Base-by-base conservation (phyloP, 1,284 basidiomycete species). In the Trichosporon inkin region DNA sequence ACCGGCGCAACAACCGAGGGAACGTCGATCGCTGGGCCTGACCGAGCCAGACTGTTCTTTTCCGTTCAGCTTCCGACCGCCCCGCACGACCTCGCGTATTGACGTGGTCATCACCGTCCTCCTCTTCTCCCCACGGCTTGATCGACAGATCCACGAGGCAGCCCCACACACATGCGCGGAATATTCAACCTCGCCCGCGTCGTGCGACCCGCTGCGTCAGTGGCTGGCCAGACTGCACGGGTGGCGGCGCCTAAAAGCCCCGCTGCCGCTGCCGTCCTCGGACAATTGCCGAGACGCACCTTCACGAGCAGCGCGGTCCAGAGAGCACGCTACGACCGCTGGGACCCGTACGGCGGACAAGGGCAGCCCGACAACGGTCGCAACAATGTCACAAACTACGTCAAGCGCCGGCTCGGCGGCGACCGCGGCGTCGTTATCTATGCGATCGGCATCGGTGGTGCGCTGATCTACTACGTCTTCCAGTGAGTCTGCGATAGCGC, bases 381-480 rank as follows among this genome's bases (percentile, higher is more conserved):
- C 19, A 24, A 57, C 17, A 39, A 65, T 28, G 32, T 75, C n/a
- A 61, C 68, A 56, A 55, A 61, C 14, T 73, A 68, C 37, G 55
- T 76, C 41, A 62, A 65, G 38, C 57, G 74, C 14, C 61, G 75
- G 17, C 61, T 75, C 20, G 75, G 75, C 19, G 75, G 74, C 1
- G 75, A 77, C 65, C 62, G 77, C 32, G 73, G 71, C 8, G 60
- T 76, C 1, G 67, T 60, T 53, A 60, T 77, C 10, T 76, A 72
- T 54, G 72, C 70, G 16, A 62, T 78, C 6, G 72, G 67, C 1
- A 65, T 78, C 22, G 75, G 71, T 11, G 79, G 80, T 14, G 82
- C 80, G 1, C 79, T 77, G 6, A 70, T 80, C 5, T 88, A 86
- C 74, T 87, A 85, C 71, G 72, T 85, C 3, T 66, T 75, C 13